Evolutionary conservation across 2,329 filamentous ascomycete genomes (phyloP), one percentile per base, ranked within the genome.

Genomic region (Colletotrichum tropicale): DNA sequence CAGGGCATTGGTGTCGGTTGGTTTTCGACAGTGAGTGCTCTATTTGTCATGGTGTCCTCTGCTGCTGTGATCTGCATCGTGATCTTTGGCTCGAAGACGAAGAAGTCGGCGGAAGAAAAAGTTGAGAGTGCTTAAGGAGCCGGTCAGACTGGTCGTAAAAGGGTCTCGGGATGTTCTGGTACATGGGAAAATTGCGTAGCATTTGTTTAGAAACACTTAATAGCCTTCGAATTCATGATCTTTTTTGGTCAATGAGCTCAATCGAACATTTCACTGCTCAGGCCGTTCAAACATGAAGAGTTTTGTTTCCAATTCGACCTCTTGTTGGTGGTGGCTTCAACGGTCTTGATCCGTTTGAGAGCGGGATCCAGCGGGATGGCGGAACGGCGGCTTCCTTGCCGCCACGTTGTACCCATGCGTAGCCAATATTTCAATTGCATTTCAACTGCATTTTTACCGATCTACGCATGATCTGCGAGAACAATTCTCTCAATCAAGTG

Each of bases 1-100:
- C 87, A 96, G 74, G 86, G 84, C 43, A 93, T 97, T 69, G 95
- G 95, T 4, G 92, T 96, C 1, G 95, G 95, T 0, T 96, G 94
- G 94, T 96, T 96, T 82, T 93, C 90, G 64, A 96, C 94, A 3
- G 93, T 96, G 76, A 86, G 85, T 76, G 74, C 70, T 52, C 70
- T 76, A 18, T 76, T 76, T 9, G 74, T 76, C 12, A 58, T 48
- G 43, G 32, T 30, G 15, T 64, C 74, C n/a, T 64, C 70, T 48
- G 70, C 56, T 28, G 74, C 64, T n/a, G 74, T 74, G 34, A 68
- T 34, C 58, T 73, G 74, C 36, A 21, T 76, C 21, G 74, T 76
- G 5, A 69, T 76, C 13, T 74, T 62, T 48, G 74, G 74, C 36
- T 18, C 70, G 30, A 66, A 65, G 52, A 55, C 36, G 15, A 66